Evolutionary conservation across 2,329 filamentous ascomycete genomes (phyloP).

Genomic region (Colletotrichum brevisporum): DNA sequence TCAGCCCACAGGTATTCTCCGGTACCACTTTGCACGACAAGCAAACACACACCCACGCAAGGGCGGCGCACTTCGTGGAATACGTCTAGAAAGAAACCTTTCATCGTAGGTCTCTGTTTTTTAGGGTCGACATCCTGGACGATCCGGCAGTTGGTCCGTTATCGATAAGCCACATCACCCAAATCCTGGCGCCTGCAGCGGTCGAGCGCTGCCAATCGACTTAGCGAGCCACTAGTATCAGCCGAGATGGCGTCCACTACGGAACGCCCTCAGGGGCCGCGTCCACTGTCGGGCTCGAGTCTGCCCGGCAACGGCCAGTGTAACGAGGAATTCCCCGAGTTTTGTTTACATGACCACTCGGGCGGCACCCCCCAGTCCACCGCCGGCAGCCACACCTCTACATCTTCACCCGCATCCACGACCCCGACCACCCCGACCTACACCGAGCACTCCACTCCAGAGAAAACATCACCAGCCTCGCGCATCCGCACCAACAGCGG

Average conservation of each 20-base stretch:
- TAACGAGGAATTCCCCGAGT: slow-evolving; percentile 56
- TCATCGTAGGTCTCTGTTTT: not conserved
- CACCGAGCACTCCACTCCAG: slow-evolving; percentile 43
- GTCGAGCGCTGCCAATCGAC: slow-evolving; percentile 32
- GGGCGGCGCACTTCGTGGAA: not conserved
- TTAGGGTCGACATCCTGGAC: not conserved
- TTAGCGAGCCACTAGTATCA: slow-evolving; percentile 40
- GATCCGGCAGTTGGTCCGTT: slow-evolving; percentile 31
- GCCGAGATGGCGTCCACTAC: slow-evolving; percentile 39
- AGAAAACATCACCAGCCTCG: slow-evolving; percentile 43
- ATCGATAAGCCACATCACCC: slow-evolving; percentile 35
- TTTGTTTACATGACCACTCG: slow-evolving; percentile 57
- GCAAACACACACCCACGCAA: not conserved
- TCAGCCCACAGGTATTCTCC: not conserved
- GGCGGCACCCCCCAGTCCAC: not conserved
- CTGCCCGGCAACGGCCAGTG: slow-evolving; percentile 55
- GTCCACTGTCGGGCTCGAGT: slow-evolving; percentile 35
- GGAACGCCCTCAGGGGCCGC: slow-evolving; percentile 38
- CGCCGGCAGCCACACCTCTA: slow-evolving; percentile 41
- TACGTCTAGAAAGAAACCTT: not conserved
- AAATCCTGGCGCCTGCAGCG: slow-evolving; percentile 41
- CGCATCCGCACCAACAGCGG: slow-evolving; percentile 43
- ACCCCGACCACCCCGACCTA: slow-evolving; percentile 45
- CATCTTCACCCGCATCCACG: slow-evolving; percentile 46
- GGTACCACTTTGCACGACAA: not conserved